A percentile compares a stretch with the other conserved stretches of the same genome.
Conservation (phyloP, 352 stramenopile genomes). For the Globisporangium polare region DNA sequence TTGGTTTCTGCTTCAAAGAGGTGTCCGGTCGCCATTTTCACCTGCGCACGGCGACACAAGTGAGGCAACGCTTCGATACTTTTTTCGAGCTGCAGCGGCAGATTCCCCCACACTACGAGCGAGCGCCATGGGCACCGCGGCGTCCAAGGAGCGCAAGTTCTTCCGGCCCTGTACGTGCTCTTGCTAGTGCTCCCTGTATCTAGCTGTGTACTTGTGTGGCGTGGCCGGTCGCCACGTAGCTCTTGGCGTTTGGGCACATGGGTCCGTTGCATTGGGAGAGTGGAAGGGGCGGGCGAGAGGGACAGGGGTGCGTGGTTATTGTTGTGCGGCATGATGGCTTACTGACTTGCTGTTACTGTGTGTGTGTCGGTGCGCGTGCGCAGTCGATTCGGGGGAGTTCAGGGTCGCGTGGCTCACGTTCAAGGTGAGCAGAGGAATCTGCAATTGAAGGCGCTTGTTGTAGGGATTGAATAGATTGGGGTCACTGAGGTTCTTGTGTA, state of each 20-base stretch:
- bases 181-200: background rate
- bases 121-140: conserved; percentile 31
- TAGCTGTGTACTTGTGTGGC: background rate
- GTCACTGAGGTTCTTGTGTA: background rate
- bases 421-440: conserved; percentile 38
- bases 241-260: background rate
- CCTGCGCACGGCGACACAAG: background rate
- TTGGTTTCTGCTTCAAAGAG: background rate
- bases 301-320: background rate
- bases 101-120: background rate
- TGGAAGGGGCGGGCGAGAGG: background rate
- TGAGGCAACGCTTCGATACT: conserved; percentile 9
- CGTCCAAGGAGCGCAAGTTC: conserved; percentile 45
- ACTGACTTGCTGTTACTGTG: background rate
- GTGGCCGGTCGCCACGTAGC: background rate
- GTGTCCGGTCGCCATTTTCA: conserved; percentile 6
- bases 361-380: background rate
- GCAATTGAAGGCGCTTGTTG: background rate
- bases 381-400: conserved; percentile 76
- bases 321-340: background rate
- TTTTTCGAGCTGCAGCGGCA: background rate
- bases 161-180: conserved; percentile 55
- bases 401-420: conserved; percentile 85
- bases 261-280: background rate
- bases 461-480: no score